phyloP scores from a whole-genome alignment of 1,284 basidiomycete genomes.

The Tilletia walkeri region DNA sequence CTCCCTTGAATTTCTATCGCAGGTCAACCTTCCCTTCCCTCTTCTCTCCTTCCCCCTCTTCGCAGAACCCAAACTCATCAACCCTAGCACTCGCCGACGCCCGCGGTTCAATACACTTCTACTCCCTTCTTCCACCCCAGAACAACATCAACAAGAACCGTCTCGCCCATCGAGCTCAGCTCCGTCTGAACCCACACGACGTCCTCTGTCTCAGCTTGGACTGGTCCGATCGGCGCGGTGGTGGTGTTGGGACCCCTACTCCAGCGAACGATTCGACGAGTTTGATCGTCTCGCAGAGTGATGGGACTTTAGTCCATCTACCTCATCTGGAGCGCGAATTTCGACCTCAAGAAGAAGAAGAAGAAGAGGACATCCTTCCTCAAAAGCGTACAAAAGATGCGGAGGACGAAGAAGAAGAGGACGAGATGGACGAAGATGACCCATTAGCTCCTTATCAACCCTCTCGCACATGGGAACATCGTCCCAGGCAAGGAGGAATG shows the following conservation, averaged over 20 bases:
- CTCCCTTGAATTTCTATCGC: background rate
- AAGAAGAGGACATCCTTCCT: too few relatives aligned
- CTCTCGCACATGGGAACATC: background rate
- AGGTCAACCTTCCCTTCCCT: too few relatives aligned
- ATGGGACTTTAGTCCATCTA: conserved; percentile 46
- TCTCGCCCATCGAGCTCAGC: background rate
- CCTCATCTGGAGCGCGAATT: conserved; percentile 28
- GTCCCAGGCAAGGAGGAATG: conserved; percentile 30
- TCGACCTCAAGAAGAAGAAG: too few relatives aligned
- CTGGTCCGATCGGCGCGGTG: conserved; percentile 38
- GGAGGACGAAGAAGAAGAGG: conserved; percentile 19
- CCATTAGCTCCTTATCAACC: background rate
- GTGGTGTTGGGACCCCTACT: background rate
- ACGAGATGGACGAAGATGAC: conserved; percentile 31
- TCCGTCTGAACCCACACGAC: conserved; percentile 35
- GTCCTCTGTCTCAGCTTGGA: conserved; percentile 53
- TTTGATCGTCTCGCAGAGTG: conserved; percentile 50
- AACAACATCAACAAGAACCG: background rate
- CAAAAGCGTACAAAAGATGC: background rate
- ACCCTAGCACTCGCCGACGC: conserved; percentile 15
- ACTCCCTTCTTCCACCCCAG: background rate
- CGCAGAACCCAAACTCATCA: too few relatives aligned
- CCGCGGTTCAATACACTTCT: conserved; percentile 21
- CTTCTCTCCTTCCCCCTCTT: too few relatives aligned
- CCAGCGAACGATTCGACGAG: conserved; percentile 16